Evolutionary conservation across 225 moss, liverwort and hornwort species (phyloP).

Genomic region (Polytrichum commune): DNA sequence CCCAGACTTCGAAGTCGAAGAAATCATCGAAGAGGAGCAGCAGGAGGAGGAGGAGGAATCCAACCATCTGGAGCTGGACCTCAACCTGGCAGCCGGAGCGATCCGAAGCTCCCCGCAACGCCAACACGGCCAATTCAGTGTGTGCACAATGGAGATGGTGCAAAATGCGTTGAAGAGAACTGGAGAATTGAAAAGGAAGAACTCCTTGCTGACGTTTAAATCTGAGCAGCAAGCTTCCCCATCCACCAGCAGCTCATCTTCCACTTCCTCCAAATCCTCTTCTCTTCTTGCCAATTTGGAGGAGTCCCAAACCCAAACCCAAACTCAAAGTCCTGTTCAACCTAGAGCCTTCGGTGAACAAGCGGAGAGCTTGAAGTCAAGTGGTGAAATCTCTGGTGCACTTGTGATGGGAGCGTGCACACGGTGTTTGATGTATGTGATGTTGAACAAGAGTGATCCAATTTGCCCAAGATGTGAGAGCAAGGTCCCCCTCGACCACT

Average conservation of each 20-base stretch:
- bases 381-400: background rate
- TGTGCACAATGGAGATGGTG: conserved; percentile 64
- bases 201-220: conserved; percentile 24
- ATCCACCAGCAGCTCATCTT: conserved; percentile 46
- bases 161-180: conserved; percentile 42
- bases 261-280: conserved; percentile 25
- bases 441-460: conserved; percentile 47
- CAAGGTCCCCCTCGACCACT: conserved; percentile 38
- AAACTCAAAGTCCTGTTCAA: no score
- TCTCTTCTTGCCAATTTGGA: background rate
- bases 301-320: no score
- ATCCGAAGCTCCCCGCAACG: conserved; percentile 21
- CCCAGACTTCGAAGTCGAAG: no score
- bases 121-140: conserved; percentile 21
- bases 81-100: conserved; percentile 32
- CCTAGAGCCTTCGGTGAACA: background rate
- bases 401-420: conserved; percentile 62
- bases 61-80: conserved; percentile 36
- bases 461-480: conserved; percentile 49
- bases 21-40: no score
- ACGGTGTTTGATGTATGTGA: conserved; percentile 44
- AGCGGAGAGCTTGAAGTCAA: conserved; percentile 32
- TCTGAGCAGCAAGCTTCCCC: conserved; percentile 26
- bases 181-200: conserved; percentile 30
- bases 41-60: conserved; percentile 22